These are phyloP conservation scores for Chytridiales sp. DNA, from an alignment of 371 early-diverging fungal genomes.

Conservation along the genomic window DNA sequence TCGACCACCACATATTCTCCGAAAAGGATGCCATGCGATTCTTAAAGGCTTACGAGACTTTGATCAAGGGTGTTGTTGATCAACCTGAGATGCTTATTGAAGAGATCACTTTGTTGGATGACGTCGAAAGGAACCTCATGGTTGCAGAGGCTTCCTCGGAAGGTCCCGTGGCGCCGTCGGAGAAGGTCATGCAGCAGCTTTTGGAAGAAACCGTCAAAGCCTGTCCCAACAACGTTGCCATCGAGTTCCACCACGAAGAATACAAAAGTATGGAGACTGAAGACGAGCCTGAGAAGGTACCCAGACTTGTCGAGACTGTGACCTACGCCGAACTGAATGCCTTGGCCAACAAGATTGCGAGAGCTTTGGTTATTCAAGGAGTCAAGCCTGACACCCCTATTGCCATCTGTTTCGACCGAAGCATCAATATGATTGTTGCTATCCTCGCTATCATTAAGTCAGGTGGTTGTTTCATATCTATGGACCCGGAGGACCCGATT, in stretches of 20 bases:
- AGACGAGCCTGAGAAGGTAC: too few relatives aligned
- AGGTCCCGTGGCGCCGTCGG: too few relatives aligned
- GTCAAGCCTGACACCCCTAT: slow-evolving; percentile 12
- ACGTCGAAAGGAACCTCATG: too few relatives aligned
- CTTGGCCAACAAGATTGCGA: slow-evolving; percentile 21
- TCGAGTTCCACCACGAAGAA: too few relatives aligned
- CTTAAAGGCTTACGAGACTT: background rate
- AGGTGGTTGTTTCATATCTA: slow-evolving; percentile 30
- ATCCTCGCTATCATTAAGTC: slow-evolving; percentile 31
- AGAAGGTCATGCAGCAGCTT: too few relatives aligned
- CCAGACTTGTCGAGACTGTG: slow-evolving; percentile 5
- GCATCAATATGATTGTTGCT: slow-evolving; percentile 24
- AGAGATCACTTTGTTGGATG: too few relatives aligned
- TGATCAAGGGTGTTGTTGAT: background rate
- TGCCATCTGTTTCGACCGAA: slow-evolving; percentile 15
- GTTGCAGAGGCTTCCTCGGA: too few relatives aligned
- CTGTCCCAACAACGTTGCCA: too few relatives aligned
- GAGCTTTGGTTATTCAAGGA: slow-evolving; percentile 5
- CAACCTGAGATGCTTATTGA: too few relatives aligned
- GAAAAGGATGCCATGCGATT: background rate
- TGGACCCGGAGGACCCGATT: slow-evolving; percentile 24
- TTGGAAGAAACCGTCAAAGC: too few relatives aligned
- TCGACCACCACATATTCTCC: background rate
- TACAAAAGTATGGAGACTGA: too few relatives aligned
- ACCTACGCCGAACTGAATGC: slow-evolving; percentile 26